Conservation (phyloP, 2,329 filamentous ascomycete genomes). For the Aspergillus texensis region DNA sequence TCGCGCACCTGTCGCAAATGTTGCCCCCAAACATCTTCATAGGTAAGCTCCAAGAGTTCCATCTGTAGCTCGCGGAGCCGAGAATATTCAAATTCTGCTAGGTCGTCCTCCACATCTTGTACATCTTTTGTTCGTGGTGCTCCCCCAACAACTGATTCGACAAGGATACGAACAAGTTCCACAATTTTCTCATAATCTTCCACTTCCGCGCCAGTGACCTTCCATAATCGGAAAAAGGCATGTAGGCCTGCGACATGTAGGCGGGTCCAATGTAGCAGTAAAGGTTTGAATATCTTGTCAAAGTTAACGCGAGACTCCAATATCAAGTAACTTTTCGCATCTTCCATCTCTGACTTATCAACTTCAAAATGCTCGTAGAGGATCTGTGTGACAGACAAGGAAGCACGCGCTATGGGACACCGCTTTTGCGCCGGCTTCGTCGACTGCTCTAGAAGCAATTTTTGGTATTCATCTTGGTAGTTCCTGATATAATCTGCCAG, state of each 20-base stretch:
- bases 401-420: slow-evolving; percentile 85
- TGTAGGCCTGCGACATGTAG: slow-evolving; percentile 84
- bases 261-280: slow-evolving; percentile 90
- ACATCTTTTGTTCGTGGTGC: slow-evolving; percentile 82
- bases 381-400: slow-evolving; percentile 81
- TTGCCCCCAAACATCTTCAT: slow-evolving; percentile 92
- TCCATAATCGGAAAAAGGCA: slow-evolving; percentile 91
- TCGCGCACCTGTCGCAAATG: slow-evolving; percentile 90
- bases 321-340: slow-evolving; percentile 73
- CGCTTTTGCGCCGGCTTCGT: slow-evolving; percentile 70
- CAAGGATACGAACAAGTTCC: slow-evolving; percentile 83
- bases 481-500: slow-evolving; percentile 90
- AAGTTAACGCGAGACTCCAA: slow-evolving; percentile 76
- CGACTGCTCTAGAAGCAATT: slow-evolving; percentile 86
- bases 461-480: slow-evolving; percentile 90
- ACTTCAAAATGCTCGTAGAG: slow-evolving; percentile 96
- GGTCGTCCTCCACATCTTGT: slow-evolving; percentile 83
- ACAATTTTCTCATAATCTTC: slow-evolving; percentile 92
- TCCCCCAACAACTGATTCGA: slow-evolving; percentile 86
- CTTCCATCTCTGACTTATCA: slow-evolving; percentile 78
- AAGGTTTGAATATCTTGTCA: slow-evolving; percentile 82
- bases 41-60: slow-evolving; percentile 85
- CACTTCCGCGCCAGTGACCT: slow-evolving; percentile 78
- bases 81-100: slow-evolving; percentile 78
- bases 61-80: slow-evolving; percentile 85